Evolutionary conservation across 345 rosid species (phyloP), one percentile per base, ranked within the genome.

Genomic region (Dovyalis caffra): DNA sequence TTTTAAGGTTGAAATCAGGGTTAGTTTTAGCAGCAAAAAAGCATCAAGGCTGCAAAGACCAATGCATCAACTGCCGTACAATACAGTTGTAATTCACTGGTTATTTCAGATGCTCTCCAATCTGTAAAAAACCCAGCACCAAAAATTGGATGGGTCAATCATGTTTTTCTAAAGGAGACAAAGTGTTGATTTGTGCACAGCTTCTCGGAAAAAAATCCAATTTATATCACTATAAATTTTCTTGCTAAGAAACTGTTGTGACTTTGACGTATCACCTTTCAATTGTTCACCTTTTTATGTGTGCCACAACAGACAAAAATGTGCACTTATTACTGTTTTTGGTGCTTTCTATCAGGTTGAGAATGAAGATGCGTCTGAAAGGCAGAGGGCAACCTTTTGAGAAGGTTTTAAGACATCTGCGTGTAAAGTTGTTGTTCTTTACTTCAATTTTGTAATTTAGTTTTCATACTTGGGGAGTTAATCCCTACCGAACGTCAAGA

Each of bases 361-460:
- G 77, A 83, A 68, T 64, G 97, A 92, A 70, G 84, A 86, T 77
- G 84, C 69, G 33, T 83, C 62, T 49, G 87, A 80, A 72, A 86
- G 89, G 72, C 88, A 64, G 66, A 71, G 77, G 64, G 86, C 79
- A 9, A 66, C 56, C 47, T 72, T 81, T 21, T 84, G 85, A 83
- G 74, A 70, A 53, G 25, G 16, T 35, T 37, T 29, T 8, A 64
- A 64, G 67, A 33, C 35, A 7, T 64, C 43, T 34, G 28, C 15
- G 28, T 8, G 38, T 6, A 64, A 34, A 34, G 18, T 64, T 64
- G 64, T 4, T 60, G 37, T 64, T 64, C 37, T 8, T 64, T 3
- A 7, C 67, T 18, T 64, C 67, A 64, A 21, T 64, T 64, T 64
- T 64, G 26, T 33, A 64, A 20, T 6, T 64, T 31, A 64, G 38